These are phyloP conservation scores for Leucaena leucocephala DNA, from an alignment of 306 rosid genomes.

Conservation along the genomic window DNA sequence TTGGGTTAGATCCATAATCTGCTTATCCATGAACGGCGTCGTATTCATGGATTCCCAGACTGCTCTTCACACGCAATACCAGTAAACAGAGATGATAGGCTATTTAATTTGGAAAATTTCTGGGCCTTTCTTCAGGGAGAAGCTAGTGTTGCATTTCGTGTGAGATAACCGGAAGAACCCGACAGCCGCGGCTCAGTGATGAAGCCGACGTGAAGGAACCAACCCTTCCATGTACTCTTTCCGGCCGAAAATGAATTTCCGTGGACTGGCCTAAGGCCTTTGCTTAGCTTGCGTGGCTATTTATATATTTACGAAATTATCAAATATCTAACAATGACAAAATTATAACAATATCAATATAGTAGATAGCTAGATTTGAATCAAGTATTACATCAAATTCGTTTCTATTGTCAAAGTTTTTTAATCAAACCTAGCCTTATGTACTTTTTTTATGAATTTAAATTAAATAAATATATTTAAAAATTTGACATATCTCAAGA, in stretches of 20 bases:
- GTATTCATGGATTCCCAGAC: slow-evolving; percentile 61
- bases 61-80: background rate
- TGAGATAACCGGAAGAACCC: background rate
- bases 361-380: too few relatives aligned
- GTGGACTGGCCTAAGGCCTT: background rate
- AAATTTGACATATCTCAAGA: too few relatives aligned
- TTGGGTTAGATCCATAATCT: slow-evolving; percentile 80
- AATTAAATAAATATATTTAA: too few relatives aligned
- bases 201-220: background rate
- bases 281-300: background rate
- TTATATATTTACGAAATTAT: background rate
- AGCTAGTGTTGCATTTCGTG: background rate
- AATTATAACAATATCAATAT: too few relatives aligned
- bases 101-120: background rate
- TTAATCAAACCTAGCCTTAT: too few relatives aligned
- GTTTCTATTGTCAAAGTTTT: too few relatives aligned
- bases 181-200: background rate
- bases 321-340: background rate
- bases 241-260: background rate
- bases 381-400: too few relatives aligned
- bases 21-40: slow-evolving; percentile 85
- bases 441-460: too few relatives aligned
- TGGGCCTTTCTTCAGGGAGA: background rate
- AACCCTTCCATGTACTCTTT: background rate
- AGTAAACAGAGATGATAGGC: background rate